Evolutionary conservation across 345 rosid species (phyloP), one percentile per base, ranked within the genome.

Genomic region (Eucalyptus paniculata): DNA sequence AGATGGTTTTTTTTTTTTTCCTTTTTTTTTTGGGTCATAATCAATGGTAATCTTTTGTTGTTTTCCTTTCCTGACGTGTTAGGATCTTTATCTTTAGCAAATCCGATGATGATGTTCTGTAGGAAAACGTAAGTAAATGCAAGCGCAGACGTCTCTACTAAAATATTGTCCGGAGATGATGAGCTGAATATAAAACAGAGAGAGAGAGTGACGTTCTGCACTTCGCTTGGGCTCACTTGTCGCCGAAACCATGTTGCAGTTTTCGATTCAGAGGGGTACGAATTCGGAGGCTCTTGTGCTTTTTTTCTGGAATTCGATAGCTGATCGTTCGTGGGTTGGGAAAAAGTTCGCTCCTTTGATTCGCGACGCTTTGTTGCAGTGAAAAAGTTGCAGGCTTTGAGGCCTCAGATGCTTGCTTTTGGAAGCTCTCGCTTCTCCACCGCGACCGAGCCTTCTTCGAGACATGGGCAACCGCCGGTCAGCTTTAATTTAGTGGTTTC

Each of bases 401-500:
- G 96, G 89, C 94, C 96, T 87, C 94, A 86, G 89, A 86, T 94
- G 87, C 90, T 93, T 37, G 92, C 91, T 77, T 87, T 89, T 58
- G 86, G 94, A 3, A 90, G 60, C 88, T 90, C 88, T 87, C 92
- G 86, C 67, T 93, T 91, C 91, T 93, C 99, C 56, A 94, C 98
- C 12, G 96, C 95, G 4, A 86, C 95, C 77, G 95, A 93, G 90
- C 92, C 91, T 24, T 94, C 96, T 90, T 90, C 94, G 23, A 91
- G 89, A 58, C 94, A 83, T 44, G 91, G 80, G 51, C 91, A 88
- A 4, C 94, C 96, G 87, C 93, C 91, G 92, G 99, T 97, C 92
- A 91, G 92, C 87, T 67, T 67, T 47, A 5, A 17, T 8, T 87
- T 72, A 23, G 44, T 56, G 81, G 82, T 37, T 72, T 72, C 16